Evolutionary conservation across 129 eudicot genomes (phyloP).

Genomic region (Scalesia atractyloides): DNA sequence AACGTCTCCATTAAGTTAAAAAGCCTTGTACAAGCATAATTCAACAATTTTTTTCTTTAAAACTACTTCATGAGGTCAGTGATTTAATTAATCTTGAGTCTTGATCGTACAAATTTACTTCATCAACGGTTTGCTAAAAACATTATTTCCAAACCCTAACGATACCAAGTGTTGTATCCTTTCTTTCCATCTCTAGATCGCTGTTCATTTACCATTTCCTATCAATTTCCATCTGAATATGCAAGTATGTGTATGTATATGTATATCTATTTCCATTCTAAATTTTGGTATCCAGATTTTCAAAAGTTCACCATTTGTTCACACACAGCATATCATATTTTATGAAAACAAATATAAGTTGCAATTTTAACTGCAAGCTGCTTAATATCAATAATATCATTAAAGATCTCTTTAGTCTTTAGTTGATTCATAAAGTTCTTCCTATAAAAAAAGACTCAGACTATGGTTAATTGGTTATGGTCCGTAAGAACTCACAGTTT

Average conservation of each 20-base stretch:
- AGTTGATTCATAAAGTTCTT: not conserved
- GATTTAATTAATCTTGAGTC: not conserved
- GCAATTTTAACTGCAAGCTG: not conserved
- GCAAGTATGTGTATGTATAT: not conserved
- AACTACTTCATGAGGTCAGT: slow-evolving; percentile 3
- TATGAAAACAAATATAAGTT: not conserved
- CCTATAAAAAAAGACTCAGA: not conserved
- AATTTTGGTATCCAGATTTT: not conserved
- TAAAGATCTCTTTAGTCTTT: no score
- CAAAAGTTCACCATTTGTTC: not conserved
- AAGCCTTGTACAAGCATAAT: not conserved
- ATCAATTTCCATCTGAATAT: not conserved
- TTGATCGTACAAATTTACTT: not conserved
- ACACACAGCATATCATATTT: not conserved
- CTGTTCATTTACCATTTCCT: not conserved
- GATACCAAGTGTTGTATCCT: no score
- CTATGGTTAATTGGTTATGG: not conserved
- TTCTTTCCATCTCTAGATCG: no score
- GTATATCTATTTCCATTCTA: not conserved
- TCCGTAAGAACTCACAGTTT: not conserved
- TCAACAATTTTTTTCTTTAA: not conserved
- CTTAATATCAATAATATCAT: no score
- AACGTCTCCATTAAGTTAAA: not conserved
- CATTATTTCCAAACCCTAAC: no score
- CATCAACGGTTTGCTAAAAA: no score